These are phyloP conservation scores for Teunomyces panamensis DNA, from an alignment of 805 yeast genomes.

Conservation along the genomic window DNA sequence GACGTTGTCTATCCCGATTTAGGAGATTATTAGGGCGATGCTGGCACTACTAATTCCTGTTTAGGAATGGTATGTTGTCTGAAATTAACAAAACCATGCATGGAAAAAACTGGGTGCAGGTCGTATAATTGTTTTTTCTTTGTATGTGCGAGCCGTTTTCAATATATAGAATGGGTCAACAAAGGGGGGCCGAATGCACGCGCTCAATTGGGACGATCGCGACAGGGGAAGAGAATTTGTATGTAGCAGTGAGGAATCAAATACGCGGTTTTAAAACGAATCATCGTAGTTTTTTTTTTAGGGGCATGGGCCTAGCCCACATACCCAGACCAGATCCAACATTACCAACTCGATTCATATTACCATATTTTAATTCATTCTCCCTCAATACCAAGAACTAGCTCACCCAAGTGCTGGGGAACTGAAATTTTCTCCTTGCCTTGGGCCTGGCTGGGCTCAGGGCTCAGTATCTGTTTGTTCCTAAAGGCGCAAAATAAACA, in stretches of 20 bases:
- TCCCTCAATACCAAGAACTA: background rate
- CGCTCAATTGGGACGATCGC: background rate
- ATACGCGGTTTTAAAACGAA: no score
- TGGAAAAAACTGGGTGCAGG: background rate
- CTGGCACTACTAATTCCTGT: background rate
- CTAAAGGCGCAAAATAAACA: background rate
- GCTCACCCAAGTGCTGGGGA: background rate
- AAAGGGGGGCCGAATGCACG: background rate
- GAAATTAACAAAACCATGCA: background rate
- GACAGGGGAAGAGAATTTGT: background rate
- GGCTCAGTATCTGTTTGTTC: background rate
- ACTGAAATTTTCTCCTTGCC: background rate
- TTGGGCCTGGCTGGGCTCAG: background rate
- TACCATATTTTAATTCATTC: no score
- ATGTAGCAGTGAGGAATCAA: background rate
- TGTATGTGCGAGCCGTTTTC: background rate
- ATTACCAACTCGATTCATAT: no score
- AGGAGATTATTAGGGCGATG: conserved; percentile 18
- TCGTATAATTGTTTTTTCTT: background rate
- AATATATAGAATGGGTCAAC: background rate
- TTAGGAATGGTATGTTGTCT: background rate
- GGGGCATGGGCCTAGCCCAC: no score
- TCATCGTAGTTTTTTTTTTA: no score
- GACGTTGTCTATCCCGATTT: conserved; percentile 63
- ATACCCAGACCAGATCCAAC: no score